phyloP scores from a whole-genome alignment of 129 eudicot genomes.

The Escallonia herrerae region DNA sequence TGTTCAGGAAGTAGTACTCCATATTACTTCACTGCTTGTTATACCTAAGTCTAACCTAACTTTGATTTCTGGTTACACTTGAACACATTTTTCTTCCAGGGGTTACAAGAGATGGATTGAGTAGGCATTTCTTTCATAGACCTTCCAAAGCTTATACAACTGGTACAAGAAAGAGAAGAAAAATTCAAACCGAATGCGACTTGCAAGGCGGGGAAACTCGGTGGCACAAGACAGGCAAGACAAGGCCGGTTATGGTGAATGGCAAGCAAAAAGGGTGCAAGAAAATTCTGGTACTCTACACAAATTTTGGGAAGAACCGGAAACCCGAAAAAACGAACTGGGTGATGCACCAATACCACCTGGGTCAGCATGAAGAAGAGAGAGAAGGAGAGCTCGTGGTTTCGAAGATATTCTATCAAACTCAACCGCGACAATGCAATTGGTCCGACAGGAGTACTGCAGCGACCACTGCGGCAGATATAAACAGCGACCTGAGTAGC shows the following conservation, averaged over 20 bases:
- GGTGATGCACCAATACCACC: conserved; percentile 99
- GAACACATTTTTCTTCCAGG: conserved; percentile 30
- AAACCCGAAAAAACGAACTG: conserved; percentile 98
- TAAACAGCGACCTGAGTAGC: conserved; percentile 24
- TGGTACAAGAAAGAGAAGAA: conserved; percentile 89
- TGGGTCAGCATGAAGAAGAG: conserved; percentile 92
- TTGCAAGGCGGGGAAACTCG: conserved; percentile 92
- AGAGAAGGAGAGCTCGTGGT: conserved; percentile 95
- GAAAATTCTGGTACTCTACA: conserved; percentile 86
- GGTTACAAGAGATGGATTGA: conserved; percentile 89
- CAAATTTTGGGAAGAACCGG: conserved; percentile 89
- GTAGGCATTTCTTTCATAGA: conserved; percentile 95
- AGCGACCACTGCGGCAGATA: conserved; percentile 6
- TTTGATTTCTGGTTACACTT: conserved; percentile 8
- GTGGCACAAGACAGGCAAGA: conserved; percentile 98
- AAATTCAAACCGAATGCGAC: conserved; percentile 94
- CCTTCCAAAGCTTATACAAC: conserved; percentile 99
- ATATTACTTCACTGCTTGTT: conserved; percentile 19
- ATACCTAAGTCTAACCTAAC: conserved; percentile 42
- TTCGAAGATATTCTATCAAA: conserved; percentile 89
- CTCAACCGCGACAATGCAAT: conserved; percentile 92
- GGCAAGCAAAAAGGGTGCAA: conserved; percentile 96
- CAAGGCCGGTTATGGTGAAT: conserved; percentile 83
- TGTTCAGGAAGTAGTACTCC: background rate
- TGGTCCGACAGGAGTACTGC: conserved; percentile 44